A percentile compares a stretch with the other conserved stretches of the same genome.
phyloP scores from a whole-genome alignment of 129 eudicot genomes.

The Escallonia rubra region DNA sequence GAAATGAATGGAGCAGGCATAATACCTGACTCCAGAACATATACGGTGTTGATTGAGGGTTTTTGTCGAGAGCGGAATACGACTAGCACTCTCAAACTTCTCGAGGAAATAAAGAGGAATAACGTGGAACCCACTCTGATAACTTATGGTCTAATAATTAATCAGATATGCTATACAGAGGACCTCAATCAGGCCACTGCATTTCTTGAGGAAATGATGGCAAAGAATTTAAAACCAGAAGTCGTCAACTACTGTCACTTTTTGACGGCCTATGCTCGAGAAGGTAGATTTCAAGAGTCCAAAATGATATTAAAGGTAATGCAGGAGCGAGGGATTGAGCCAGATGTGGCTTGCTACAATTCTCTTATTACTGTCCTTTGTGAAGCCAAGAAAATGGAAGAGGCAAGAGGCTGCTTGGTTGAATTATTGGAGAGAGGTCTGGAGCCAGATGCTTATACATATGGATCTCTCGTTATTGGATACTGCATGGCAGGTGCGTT shows the following conservation, averaged over 20 bases:
- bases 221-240: slow-evolving; percentile 17
- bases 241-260: slow-evolving; percentile 16
- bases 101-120: slow-evolving; percentile 1
- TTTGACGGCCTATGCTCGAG: slow-evolving; percentile 22
- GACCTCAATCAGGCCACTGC: neutral
- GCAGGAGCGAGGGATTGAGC: slow-evolving; percentile 21
- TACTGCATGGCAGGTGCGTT: slow-evolving; percentile 28
- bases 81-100: neutral
- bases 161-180: neutral
- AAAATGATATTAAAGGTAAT: slow-evolving; percentile 22
- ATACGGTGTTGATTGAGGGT: slow-evolving; percentile 6
- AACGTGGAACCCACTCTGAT: slow-evolving; percentile 1
- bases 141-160: neutral
- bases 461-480: slow-evolving; percentile 23
- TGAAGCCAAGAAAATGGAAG: slow-evolving; percentile 23
- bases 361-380: slow-evolving; percentile 21
- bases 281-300: slow-evolving; percentile 10
- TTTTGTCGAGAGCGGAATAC: slow-evolving; percentile 3
- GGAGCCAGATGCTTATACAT: slow-evolving; percentile 24
- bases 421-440: slow-evolving; percentile 36
- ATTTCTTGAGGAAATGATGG: slow-evolving; percentile 16
- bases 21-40: neutral
- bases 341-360: slow-evolving; percentile 20
- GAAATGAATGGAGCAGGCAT: neutral
- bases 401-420: slow-evolving; percentile 28